Conservation (phyloP, 176 grass and related monocot species). For the Zoysia japonica region DNA sequence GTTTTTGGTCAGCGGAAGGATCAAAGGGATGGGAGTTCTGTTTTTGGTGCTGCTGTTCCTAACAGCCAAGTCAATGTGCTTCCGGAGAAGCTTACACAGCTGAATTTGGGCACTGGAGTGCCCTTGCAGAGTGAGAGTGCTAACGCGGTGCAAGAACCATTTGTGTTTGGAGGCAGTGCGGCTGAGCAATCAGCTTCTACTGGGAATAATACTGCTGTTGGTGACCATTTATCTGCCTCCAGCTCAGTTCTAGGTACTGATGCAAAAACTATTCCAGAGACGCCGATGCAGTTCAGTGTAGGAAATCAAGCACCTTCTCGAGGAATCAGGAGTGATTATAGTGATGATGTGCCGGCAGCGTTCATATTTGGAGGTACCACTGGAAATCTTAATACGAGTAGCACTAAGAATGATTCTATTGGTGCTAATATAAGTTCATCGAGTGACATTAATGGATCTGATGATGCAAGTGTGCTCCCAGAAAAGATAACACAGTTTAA, state of each 20-base stretch:
- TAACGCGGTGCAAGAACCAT: conserved; percentile 28
- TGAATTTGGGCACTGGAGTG: conserved; percentile 54
- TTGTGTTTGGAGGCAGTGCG: conserved; percentile 55
- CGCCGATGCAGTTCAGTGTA: not conserved
- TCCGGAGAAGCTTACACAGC: conserved; percentile 48
- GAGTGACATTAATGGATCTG: conserved; percentile 2
- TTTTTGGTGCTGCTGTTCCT: conserved; percentile 32
- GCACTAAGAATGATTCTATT: not conserved
- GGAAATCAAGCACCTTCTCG: conserved; percentile 4
- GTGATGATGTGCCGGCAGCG: not conserved
- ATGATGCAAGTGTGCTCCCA: conserved; percentile 28
- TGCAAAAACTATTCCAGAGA: conserved; percentile 28
- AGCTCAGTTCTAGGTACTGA: not conserved
- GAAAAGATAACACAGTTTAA: conserved; percentile 55
- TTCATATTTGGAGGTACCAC: conserved; percentile 6
- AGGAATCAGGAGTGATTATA: not conserved
- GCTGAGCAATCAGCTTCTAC: conserved; percentile 29
- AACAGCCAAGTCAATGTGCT: conserved; percentile 32
- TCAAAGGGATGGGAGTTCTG: conserved; percentile 7
- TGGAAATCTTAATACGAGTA: not conserved
- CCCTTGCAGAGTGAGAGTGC: conserved; percentile 24
- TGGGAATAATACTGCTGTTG: conserved; percentile 10
- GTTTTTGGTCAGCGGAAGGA: conserved; percentile 20
- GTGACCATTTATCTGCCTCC: conserved; percentile 13
- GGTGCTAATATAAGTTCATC: conserved; percentile 23